A percentile compares a stretch with the other conserved stretches of the same genome.
These are phyloP conservation scores for Rhodofomes roseus DNA, from an alignment of 1,284 basidiomycete species.

Conservation along the genomic window DNA sequence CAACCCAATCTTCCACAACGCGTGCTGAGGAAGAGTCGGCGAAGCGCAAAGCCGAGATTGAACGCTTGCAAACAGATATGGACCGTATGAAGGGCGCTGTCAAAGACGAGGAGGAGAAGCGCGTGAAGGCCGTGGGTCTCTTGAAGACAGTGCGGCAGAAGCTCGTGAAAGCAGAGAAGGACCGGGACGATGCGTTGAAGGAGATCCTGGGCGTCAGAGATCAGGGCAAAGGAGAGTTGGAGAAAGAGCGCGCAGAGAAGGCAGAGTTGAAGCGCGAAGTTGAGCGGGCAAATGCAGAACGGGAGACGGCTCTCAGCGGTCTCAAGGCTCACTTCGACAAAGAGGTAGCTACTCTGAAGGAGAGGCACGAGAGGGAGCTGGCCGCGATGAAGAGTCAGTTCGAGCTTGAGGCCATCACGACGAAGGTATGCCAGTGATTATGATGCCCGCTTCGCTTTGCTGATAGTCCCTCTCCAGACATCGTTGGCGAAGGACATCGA, in stretches of 20 bases:
- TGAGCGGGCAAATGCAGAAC: constrained; percentile 57
- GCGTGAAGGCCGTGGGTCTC: constrained; percentile 86
- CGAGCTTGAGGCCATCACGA: constrained; percentile 71
- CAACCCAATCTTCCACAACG: constrained; percentile 44
- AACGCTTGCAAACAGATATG: constrained; percentile 56
- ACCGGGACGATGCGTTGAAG: constrained; percentile 73
- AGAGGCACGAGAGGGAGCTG: constrained; percentile 73
- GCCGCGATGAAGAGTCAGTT: constrained; percentile 62
- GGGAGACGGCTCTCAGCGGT: constrained; percentile 66
- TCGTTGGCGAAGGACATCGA: constrained; percentile 67
- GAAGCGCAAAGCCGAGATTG: constrained; percentile 50
- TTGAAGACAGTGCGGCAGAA: constrained; percentile 93
- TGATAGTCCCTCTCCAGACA: constrained; percentile 40
- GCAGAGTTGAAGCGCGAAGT: constrained; percentile 54
- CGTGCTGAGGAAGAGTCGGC: constrained; percentile 44
- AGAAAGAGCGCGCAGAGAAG: constrained; percentile 63
- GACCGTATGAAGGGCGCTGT: constrained; percentile 57
- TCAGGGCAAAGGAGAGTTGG: constrained; percentile 55
- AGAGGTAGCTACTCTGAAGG: constrained; percentile 60
- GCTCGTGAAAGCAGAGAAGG: constrained; percentile 89
- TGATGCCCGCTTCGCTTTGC: neutral
- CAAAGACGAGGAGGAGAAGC: constrained; percentile 94
- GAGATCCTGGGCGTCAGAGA: constrained; percentile 52
- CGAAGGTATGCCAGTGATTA: constrained; percentile 53
- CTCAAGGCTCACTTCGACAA: constrained; percentile 75